Evolutionary conservation across 2,329 filamentous ascomycete species (phyloP).

Genomic region (Cercospora canescens): DNA sequence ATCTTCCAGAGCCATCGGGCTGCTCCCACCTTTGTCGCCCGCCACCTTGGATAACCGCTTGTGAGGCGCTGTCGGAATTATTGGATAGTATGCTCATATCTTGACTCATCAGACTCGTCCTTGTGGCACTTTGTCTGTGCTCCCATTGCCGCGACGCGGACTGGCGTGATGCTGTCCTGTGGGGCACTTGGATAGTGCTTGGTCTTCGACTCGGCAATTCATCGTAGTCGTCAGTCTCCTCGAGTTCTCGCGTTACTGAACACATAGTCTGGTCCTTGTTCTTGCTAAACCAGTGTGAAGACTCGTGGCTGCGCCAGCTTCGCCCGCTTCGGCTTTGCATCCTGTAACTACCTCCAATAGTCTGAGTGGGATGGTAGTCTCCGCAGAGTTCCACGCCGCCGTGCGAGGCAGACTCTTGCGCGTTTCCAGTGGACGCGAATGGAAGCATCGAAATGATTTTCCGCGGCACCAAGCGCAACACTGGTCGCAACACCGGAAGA

Average conservation of each 20-base stretch:
- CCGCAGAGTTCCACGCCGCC: conserved; percentile 7
- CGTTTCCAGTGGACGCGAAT: conserved; percentile 1
- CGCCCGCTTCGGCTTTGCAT: conserved; percentile 1
- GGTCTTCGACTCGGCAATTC: conserved; percentile 3
- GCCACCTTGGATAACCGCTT: conserved; percentile 11
- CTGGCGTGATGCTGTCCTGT: neutral
- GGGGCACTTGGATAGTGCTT: neutral
- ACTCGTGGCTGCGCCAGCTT: conserved; percentile 11
- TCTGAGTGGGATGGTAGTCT: conserved; percentile 10
- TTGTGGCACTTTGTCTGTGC: neutral
- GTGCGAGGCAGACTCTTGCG: neutral
- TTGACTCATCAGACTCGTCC: conserved; percentile 6
- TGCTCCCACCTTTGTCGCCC: conserved; percentile 16
- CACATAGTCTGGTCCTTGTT: neutral
- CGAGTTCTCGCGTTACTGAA: conserved; percentile 3
- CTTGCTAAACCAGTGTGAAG: conserved; percentile 4
- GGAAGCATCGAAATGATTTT: conserved; percentile 17
- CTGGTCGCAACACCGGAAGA: conserved; percentile 20
- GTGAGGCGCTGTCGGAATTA: neutral
- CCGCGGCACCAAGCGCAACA: conserved; percentile 16
- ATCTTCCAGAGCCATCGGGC: conserved; percentile 11
- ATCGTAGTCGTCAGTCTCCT: conserved; percentile 3
- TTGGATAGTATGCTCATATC: conserved; percentile 3
- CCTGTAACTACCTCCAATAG: conserved; percentile 15
- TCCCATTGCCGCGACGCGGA: neutral